Evolutionary conservation across 768 basidiomycete genomes (phyloP).

Genomic region (Boletus pseudopeckii): DNA sequence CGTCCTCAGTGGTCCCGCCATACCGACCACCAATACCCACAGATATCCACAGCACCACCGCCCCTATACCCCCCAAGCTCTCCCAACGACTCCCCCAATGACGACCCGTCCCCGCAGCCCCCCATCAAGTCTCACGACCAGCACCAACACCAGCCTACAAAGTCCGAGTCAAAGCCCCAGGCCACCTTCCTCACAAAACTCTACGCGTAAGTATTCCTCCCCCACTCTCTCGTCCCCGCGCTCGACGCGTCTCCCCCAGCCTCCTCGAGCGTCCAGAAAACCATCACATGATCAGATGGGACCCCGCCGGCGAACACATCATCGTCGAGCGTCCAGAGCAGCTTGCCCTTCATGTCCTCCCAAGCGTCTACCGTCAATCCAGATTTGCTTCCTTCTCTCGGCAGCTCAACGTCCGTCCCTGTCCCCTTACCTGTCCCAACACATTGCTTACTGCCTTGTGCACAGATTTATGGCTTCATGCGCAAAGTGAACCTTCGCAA

Average conservation of each 20-base stretch:
- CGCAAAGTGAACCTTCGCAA: slow-evolving; percentile 95
- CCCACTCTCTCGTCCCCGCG: slow-evolving; percentile 3
- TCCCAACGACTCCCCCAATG: slow-evolving; percentile 40
- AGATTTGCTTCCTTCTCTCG: slow-evolving; percentile 96
- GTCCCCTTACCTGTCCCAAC: slow-evolving; percentile 27
- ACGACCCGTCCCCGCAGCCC: slow-evolving; percentile 45
- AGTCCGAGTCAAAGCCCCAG: slow-evolving; percentile 78
- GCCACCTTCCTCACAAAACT: slow-evolving; percentile 97
- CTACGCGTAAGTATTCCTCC: slow-evolving; percentile 69
- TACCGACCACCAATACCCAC: slow-evolving; percentile 33
- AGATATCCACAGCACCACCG: slow-evolving; percentile 32
- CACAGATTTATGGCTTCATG: slow-evolving; percentile 97
- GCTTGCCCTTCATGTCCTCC: slow-evolving; percentile 89
- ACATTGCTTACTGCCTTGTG: slow-evolving; percentile 20
- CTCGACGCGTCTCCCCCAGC: slow-evolving; percentile 38
- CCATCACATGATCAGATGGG: slow-evolving; percentile 97
- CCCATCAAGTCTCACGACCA: slow-evolving; percentile 37
- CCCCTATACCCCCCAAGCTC: slow-evolving; percentile 34
- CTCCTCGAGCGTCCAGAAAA: slow-evolving; percentile 89
- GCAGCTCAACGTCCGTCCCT: slow-evolving; percentile 83
- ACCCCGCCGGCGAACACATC: slow-evolving; percentile 89
- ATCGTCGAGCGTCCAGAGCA: slow-evolving; percentile 94
- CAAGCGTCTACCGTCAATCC: slow-evolving; percentile 92
- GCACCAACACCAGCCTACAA: slow-evolving; percentile 52
- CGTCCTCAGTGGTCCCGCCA: slow-evolving; percentile 40